A percentile compares a stretch with the other conserved stretches of the same genome.
These are phyloP conservation scores for Paramecium biaurelia DNA, from an alignment of 73 alveolate species.

Conservation along the genomic window DNA sequence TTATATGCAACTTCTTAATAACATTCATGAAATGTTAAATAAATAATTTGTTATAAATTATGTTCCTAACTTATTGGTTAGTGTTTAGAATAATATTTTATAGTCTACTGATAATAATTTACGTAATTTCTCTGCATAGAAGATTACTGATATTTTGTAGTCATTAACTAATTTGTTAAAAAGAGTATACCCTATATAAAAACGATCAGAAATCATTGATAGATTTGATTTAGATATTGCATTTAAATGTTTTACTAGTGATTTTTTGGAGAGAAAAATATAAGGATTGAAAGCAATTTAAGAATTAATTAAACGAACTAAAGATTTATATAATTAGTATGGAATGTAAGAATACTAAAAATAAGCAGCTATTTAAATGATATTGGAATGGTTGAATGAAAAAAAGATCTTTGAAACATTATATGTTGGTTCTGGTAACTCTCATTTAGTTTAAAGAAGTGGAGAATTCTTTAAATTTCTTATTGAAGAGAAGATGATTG, in stretches of 20 bases:
- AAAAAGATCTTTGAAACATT: conserved; percentile 70
- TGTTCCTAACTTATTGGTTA: conserved; percentile 61
- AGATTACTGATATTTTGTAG: conserved; percentile 67
- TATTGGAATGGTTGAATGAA: conserved; percentile 69
- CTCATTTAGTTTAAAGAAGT: conserved; percentile 79
- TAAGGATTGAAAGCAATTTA: conserved; percentile 82
- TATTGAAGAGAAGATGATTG: conserved; percentile 67
- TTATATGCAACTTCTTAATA: conserved; percentile 69
- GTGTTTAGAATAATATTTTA: conserved; percentile 67
- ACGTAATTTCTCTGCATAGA: conserved; percentile 78
- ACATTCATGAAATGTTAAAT: conserved; percentile 66
- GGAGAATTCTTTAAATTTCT: conserved; percentile 77
- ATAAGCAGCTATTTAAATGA: neutral
- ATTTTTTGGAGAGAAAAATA: conserved; percentile 80
- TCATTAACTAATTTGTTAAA: conserved; percentile 63
- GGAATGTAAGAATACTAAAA: neutral
- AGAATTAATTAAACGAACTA: conserved; percentile 67
- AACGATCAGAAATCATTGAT: conserved; percentile 64
- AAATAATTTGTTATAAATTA: conserved; percentile 66
- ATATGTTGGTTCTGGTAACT: conserved; percentile 71
- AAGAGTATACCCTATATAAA: conserved; percentile 61
- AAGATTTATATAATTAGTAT: conserved; percentile 31
- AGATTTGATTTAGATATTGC: conserved; percentile 73
- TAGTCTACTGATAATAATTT: conserved; percentile 68
- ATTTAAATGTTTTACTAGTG: conserved; percentile 71